phyloP scores from a whole-genome alignment of 2,329 filamentous ascomycete species.

The Corniculantispora saksenae region DNA sequence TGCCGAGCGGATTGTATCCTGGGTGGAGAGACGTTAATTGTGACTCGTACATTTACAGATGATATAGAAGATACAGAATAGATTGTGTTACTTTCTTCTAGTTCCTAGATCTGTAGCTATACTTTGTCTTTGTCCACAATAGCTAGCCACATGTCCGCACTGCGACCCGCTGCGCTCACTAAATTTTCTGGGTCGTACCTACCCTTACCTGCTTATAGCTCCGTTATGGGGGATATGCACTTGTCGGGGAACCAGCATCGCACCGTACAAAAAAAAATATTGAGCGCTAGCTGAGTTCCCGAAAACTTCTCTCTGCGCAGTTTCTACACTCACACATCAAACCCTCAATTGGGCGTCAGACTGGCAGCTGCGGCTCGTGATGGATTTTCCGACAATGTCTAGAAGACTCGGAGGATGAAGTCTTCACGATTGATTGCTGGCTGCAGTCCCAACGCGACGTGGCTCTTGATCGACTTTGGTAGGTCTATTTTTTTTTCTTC shows the following conservation, averaged over 20 bases:
- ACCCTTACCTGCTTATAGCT: not conserved
- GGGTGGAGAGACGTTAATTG: too few species aligned
- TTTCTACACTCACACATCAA: not conserved
- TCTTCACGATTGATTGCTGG: not conserved
- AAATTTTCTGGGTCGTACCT: not conserved
- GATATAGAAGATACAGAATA: too few species aligned
- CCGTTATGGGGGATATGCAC: slow-evolving; percentile 14
- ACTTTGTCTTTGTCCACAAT: too few species aligned
- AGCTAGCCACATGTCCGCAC: too few species aligned
- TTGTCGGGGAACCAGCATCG: slow-evolving; percentile 12
- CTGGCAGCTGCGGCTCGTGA: not conserved
- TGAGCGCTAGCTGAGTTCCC: not conserved
- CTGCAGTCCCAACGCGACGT: not conserved
- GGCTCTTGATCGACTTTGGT: slow-evolving; percentile 11
- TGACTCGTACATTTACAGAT: too few species aligned
- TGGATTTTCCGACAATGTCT: not conserved
- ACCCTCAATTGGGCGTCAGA: not conserved
- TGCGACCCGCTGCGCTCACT: not conserved
- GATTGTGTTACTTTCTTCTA: too few species aligned
- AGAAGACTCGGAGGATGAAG: not conserved
- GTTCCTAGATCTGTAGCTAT: too few species aligned
- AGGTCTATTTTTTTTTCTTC: slow-evolving; percentile 6
- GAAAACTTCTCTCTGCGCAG: not conserved
- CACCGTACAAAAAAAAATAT: not conserved
- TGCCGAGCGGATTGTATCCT: too few species aligned